Base-by-base conservation (phyloP, 805 yeast genomes). In the Deakozyma indianensis region DNA sequence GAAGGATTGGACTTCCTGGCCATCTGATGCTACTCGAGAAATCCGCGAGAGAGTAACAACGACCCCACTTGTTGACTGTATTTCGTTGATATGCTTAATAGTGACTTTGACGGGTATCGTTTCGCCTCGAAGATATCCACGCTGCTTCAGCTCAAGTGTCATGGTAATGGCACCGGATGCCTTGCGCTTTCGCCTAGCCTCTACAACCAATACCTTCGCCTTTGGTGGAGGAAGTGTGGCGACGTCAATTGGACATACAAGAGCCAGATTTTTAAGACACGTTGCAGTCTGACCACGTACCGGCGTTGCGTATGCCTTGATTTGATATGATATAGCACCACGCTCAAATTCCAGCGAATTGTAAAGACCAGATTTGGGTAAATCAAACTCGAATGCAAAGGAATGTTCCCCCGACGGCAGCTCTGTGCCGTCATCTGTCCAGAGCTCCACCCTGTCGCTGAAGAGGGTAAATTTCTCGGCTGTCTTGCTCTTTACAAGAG, bases 81-180 rank as follows among this genome's bases (percentile, higher is more conserved):
- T 70, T 47, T 76, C 74, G 59, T 82, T 80, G 51, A 81, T 73
- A 59, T 87, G 95, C 42, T 74, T 68, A 38, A 87, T 67, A 23
- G 68, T 62, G 24, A 88, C 64, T 53, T 76, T 78, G 11, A 88
- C 72, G 0, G 94, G 92, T 0, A 88, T 74, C 1, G 71, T 57
- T 56, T 87, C 96, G 22, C 95, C 95, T 25, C 87, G 69, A 1
- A 83, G 63, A 55, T 71, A 86, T 0, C 96, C 96, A 35, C 80
- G 66, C 38, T 73, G 71, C 1, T 85, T 71, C 3, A 72, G 48
- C 23, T 68, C 67, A 4, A 77, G 72, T 3, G 67, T 55, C 35
- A 56, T 58, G 9, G 55, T 51, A 5, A 66, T 41, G 66, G 68
- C 4, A 66, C 73, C 47, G 57, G 51, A 14, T 65, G 67, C 53